A percentile compares a stretch with the other conserved stretches of the same genome.
phyloP scores from a whole-genome alignment of 108 stramenopile species.

The Nitzschia inconspicua region DNA sequence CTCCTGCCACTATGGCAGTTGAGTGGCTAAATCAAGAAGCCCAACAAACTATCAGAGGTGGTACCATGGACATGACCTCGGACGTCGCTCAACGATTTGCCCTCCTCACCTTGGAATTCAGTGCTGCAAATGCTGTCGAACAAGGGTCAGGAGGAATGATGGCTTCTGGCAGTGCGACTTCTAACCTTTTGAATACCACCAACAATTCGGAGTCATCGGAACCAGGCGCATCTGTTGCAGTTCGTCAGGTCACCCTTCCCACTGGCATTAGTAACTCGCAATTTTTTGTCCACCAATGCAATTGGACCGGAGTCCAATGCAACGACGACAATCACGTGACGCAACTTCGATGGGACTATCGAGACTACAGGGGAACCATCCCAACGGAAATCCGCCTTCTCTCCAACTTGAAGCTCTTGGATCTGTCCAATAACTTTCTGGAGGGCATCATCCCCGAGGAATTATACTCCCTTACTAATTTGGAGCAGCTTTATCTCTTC shows the following conservation, averaged over 20 bases:
- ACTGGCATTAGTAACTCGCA: background rate
- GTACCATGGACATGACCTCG: too few relatives aligned
- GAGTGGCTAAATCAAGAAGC: conserved; percentile 9
- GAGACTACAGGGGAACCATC: conserved; percentile 36
- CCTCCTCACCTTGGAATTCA: conserved; percentile 14
- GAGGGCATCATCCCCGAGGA: conserved; percentile 18
- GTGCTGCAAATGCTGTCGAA: background rate
- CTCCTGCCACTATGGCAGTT: background rate
- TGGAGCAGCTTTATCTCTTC: conserved; percentile 20
- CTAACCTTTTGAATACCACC: background rate
- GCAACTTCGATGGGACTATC: conserved; percentile 34
- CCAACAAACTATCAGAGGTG: too few relatives aligned
- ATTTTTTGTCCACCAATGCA: conserved; percentile 19
- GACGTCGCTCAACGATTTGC: conserved; percentile 32
- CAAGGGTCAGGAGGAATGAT: background rate
- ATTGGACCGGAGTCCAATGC: conserved; percentile 47
- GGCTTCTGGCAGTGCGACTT: background rate
- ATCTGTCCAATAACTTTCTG: conserved; percentile 17
- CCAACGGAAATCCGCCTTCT: conserved; percentile 20
- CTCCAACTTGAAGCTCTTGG: conserved; percentile 7
- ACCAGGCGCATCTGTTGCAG: background rate
- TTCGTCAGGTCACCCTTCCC: background rate
- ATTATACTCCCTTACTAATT: conserved; percentile 2
- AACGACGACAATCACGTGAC: conserved; percentile 34
- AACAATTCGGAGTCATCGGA: background rate